These are phyloP conservation scores for Sclerotinia nivalis DNA, from an alignment of 2,329 filamentous ascomycete species.

Conservation along the genomic window DNA sequence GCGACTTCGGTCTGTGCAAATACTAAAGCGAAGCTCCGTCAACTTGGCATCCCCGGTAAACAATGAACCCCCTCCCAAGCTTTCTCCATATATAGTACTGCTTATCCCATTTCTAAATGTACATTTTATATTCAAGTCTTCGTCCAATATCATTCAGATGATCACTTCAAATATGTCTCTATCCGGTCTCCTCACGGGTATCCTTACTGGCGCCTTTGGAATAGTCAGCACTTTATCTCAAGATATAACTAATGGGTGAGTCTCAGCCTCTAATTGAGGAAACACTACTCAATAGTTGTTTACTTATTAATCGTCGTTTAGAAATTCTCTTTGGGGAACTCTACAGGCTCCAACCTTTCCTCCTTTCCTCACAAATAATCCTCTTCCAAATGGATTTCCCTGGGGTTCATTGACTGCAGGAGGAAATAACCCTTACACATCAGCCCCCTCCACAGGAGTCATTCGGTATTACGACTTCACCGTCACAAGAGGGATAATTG, in stretches of 20 bases:
- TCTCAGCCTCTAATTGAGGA: neutral
- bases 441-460: constrained; percentile 46
- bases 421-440: constrained; percentile 43
- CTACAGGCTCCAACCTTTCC: constrained; percentile 38
- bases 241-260: constrained; percentile 1
- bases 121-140: neutral
- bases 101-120: neutral
- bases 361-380: constrained; percentile 51
- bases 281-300: neutral
- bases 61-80: neutral
- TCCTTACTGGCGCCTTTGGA: neutral
- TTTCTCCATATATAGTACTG: constrained; percentile 9
- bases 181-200: neutral
- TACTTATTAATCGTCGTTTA: neutral
- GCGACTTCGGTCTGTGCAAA: constrained; percentile 3
- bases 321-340: constrained; percentile 40
- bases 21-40: constrained; percentile 4
- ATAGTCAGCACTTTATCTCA: neutral
- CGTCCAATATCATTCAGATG: neutral
- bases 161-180: neutral
- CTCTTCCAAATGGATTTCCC: constrained; percentile 51
- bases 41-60: neutral
- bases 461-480: constrained; percentile 42
- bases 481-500: constrained; percentile 37
- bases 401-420: constrained; percentile 51